phyloP scores from a whole-genome alignment of 768 basidiomycete genomes.

The Leccinum longicurvipes region DNA sequence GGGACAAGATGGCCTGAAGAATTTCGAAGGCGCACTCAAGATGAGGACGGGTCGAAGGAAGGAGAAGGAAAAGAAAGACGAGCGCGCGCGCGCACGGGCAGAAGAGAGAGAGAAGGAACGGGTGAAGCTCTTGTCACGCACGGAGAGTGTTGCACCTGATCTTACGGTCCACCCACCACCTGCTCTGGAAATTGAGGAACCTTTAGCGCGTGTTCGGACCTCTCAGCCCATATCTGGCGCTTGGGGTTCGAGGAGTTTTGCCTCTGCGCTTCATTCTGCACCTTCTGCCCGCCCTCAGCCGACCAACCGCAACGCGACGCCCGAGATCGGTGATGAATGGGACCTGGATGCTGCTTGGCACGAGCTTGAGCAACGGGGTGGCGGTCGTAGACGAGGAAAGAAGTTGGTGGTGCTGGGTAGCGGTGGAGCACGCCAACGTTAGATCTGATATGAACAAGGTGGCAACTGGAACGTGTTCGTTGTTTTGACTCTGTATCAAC shows the following conservation, averaged over 20 bases:
- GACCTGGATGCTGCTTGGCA: slow-evolving; percentile 79
- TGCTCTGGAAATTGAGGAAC: slow-evolving; percentile 14
- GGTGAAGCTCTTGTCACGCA: slow-evolving; percentile 29
- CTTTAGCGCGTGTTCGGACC: slow-evolving; percentile 2
- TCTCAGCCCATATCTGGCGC: slow-evolving; percentile 43
- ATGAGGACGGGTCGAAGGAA: slow-evolving; percentile 68
- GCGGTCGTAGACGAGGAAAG: slow-evolving; percentile 57
- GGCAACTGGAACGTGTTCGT: not conserved
- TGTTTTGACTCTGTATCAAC: slow-evolving; percentile 13
- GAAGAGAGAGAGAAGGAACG: slow-evolving; percentile 75
- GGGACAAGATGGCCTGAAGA: slow-evolving; percentile 68
- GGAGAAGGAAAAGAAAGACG: slow-evolving; percentile 84
- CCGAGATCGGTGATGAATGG: slow-evolving; percentile 58
- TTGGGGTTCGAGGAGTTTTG: slow-evolving; percentile 82
- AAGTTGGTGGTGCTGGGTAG: slow-evolving; percentile 73
- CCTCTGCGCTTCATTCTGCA: slow-evolving; percentile 64
- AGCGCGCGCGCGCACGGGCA: slow-evolving; percentile 72
- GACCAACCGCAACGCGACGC: slow-evolving; percentile 25
- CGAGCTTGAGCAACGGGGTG: slow-evolving; percentile 63
- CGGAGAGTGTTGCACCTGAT: slow-evolving; percentile 10
- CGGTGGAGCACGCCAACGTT: slow-evolving; percentile 50
- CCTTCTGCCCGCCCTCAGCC: slow-evolving; percentile 42
- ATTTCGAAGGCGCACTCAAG: slow-evolving; percentile 80
- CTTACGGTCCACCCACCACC: slow-evolving; percentile 6
- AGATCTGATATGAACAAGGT: slow-evolving; percentile 8